A percentile compares a stretch with the other conserved stretches of the same genome.
phyloP scores from a whole-genome alignment of 176 grass and related monocot genomes.

The bread wheat (Triticum aestivum) region IWGSC_CS_RefSeq_v2.1 NC_057800.1:650212289-650212788 shows the following conservation, averaged over 20 bases:
- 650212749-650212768: no score
- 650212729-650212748: no score
- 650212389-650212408: neutral
- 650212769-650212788: no score
- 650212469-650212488: no score
- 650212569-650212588: neutral
- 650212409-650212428: neutral
- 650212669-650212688: slow-evolving; percentile 98
- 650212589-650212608: no score
- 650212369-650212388: neutral
- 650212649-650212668: neutral
- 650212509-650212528: neutral
- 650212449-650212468: no score
- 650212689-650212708: slow-evolving; percentile 99
- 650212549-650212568: neutral
- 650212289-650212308: neutral
- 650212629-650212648: rapidly evolving
- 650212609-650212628: no score
- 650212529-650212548: neutral
- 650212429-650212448: neutral
- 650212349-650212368: neutral
- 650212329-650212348: neutral
- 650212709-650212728: slow-evolving; percentile 85
- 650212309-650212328: neutral
- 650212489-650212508: no score